Percentiles rank a stretch among this genome's conserved stretches.
Evolutionary conservation across 1,284 basidiomycete species (phyloP).

Genomic region (Cryptococcus wingfieldii): DNA sequence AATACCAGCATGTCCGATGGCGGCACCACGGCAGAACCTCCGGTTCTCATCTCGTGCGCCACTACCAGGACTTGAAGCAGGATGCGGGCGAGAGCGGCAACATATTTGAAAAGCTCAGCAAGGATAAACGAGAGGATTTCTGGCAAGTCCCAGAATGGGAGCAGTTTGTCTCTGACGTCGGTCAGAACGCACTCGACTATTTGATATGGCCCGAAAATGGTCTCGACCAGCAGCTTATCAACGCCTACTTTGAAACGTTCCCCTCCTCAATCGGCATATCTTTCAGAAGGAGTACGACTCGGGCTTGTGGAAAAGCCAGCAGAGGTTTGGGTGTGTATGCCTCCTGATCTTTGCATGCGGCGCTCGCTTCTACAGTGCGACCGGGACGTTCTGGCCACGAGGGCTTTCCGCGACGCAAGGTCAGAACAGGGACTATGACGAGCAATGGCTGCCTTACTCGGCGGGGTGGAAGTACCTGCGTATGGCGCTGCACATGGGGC

Average conservation of each 20-base stretch:
- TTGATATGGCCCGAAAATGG: conserved; percentile 52
- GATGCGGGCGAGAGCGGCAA: not conserved
- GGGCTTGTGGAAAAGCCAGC: conserved; percentile 58
- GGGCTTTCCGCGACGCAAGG: conserved; percentile 40
- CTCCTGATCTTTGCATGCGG: conserved; percentile 72
- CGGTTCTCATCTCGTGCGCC: conserved; percentile 60
- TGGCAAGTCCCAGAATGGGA: conserved; percentile 50
- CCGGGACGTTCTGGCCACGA: conserved; percentile 54
- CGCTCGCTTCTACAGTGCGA: conserved; percentile 62
- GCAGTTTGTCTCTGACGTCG: conserved; percentile 38
- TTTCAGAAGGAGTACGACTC: conserved; percentile 63
- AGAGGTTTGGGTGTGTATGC: conserved; percentile 64
- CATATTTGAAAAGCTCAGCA: conserved; percentile 30
- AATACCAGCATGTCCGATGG: conserved; percentile 42
- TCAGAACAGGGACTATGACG: conserved; percentile 31
- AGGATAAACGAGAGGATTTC: conserved; percentile 35
- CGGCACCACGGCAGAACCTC: conserved; percentile 71
- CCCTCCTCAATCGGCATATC: conserved; percentile 71
- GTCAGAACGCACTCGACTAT: conserved; percentile 33
- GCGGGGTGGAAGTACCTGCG: conserved; percentile 71
- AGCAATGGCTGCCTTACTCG: conserved; percentile 52
- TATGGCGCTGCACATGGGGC: conserved; percentile 58
- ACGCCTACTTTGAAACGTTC: conserved; percentile 66
- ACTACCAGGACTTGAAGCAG: conserved; percentile 62
- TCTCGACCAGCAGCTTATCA: conserved; percentile 59